Conservation (phyloP, 2,329 filamentous ascomycete species). For the Pyrenochaeta sp. region DNA sequence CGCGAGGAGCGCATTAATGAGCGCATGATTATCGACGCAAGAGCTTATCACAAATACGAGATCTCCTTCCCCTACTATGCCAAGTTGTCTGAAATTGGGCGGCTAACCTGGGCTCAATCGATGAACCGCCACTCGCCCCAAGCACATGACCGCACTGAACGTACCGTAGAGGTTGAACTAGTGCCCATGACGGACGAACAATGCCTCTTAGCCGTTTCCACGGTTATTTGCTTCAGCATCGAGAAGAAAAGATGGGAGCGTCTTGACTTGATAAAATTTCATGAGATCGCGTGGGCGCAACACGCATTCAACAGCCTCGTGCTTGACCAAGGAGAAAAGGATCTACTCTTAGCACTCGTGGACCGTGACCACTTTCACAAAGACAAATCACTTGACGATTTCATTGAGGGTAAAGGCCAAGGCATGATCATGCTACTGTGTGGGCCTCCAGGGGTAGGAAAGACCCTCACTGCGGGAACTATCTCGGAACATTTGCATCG, state of each 20-base stretch:
- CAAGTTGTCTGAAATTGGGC: too few species aligned
- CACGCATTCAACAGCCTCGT: conserved; percentile 60
- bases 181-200: conserved; percentile 22
- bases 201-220: conserved; percentile 16
- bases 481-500: conserved; percentile 13
- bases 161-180: conserved; percentile 9
- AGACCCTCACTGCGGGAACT: conserved; percentile 22
- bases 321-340: conserved; percentile 58
- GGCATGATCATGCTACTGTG: conserved; percentile 27
- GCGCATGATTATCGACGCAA: conserved; percentile 18
- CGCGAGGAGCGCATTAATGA: conserved; percentile 13
- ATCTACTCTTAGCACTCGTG: conserved; percentile 58
- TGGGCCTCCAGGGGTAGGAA: conserved; percentile 28
- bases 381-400: conserved; percentile 35
- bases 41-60: conserved; percentile 18
- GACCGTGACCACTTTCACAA: conserved; percentile 52
- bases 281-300: conserved; percentile 55
- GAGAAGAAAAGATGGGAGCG: conserved; percentile 28
- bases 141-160: neutral
- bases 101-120: too few species aligned
- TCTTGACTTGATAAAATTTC: conserved; percentile 37
- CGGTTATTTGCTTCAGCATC: conserved; percentile 22
- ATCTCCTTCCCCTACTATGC: too few species aligned
- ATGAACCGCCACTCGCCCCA: too few species aligned
- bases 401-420: conserved; percentile 54